These are phyloP conservation scores for Oemleria cerasiformis DNA, from an alignment of 306 rosid species.

Conservation along the genomic window DNA sequence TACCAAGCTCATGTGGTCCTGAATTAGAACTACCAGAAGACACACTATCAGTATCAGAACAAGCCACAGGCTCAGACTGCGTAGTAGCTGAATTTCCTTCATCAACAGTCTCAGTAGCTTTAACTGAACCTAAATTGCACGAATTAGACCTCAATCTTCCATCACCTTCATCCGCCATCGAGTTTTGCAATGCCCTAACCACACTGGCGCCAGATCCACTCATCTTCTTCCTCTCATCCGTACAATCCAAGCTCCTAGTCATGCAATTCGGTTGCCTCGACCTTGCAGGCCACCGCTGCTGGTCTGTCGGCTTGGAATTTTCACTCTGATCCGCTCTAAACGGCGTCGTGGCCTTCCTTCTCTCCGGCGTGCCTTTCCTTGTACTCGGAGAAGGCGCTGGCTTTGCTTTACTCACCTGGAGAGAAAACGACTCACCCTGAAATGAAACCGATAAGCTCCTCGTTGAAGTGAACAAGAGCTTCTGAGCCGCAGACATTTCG, in stretches of 20 bases:
- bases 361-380: slow-evolving; percentile 75
- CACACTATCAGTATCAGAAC: slow-evolving; percentile 74
- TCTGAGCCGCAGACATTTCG: slow-evolving; percentile 63
- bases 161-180: slow-evolving; percentile 42
- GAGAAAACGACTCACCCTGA: slow-evolving; percentile 86
- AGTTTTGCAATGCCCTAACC: slow-evolving; percentile 57
- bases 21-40: slow-evolving; percentile 57
- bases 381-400: slow-evolving; percentile 50
- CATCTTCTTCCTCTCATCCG: slow-evolving; percentile 39
- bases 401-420: slow-evolving; percentile 68
- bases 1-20: slow-evolving; percentile 33
- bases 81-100: slow-evolving; percentile 33
- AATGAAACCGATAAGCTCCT: slow-evolving; percentile 90
- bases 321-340: slow-evolving; percentile 45
- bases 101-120: slow-evolving; percentile 31
- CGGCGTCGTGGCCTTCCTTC: slow-evolving; percentile 54
- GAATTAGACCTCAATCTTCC: slow-evolving; percentile 27
- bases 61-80: slow-evolving; percentile 36
- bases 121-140: slow-evolving; percentile 18
- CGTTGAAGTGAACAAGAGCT: slow-evolving; percentile 68
- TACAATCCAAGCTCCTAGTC: slow-evolving; percentile 56
- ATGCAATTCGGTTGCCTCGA: slow-evolving; percentile 42
- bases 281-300: slow-evolving; percentile 70
- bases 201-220: slow-evolving; percentile 47
- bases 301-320: slow-evolving; percentile 56